Conservation (phyloP, 1,284 basidiomycete genomes). For the Pseudozyma tsukubaensis region DNA sequence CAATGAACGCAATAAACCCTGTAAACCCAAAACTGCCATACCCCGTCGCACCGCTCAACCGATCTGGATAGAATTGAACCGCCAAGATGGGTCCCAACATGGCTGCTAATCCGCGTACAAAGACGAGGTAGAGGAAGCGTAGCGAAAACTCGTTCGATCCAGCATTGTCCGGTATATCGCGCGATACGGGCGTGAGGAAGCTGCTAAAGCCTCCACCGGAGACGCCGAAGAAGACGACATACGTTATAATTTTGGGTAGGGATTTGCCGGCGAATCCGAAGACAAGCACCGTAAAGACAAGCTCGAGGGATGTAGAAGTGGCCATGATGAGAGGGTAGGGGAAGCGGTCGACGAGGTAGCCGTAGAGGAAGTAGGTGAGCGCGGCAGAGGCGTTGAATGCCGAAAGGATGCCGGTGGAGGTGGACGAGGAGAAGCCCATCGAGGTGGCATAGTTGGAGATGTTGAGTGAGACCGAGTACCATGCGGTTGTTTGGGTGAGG, state of each 20-base stretch:
- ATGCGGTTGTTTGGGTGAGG: conserved; percentile 48
- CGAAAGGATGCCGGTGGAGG: conserved; percentile 54
- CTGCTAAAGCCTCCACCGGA: conserved; percentile 38
- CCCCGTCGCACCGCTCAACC: conserved; percentile 2
- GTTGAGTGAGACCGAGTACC: conserved; percentile 57
- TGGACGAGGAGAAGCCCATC: conserved; percentile 44
- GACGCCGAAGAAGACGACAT: conserved; percentile 53
- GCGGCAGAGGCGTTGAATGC: conserved; percentile 58
- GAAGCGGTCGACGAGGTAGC: conserved; percentile 51
- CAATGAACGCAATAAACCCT: conserved; percentile 38
- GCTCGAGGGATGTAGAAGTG: conserved; percentile 37
- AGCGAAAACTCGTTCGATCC: conserved; percentile 24
- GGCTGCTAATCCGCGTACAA: conserved; percentile 43
- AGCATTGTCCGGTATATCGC: conserved; percentile 26
- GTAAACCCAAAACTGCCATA: conserved; percentile 42
- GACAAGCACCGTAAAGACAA: conserved; percentile 46
- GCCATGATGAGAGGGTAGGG: conserved; percentile 52
- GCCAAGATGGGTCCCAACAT: conserved; percentile 57
- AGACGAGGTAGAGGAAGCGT: conserved; percentile 39
- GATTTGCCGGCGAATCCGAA: conserved; percentile 55
- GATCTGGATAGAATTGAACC: conserved; percentile 48
- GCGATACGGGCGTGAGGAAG: conserved; percentile 45
- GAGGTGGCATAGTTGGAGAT: conserved; percentile 50
- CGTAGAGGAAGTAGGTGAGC: conserved; percentile 49
- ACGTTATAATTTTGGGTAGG: conserved; percentile 52